These are phyloP conservation scores for Aspergillus sp. DNA, from an alignment of 2,329 filamentous ascomycete genomes.

Conservation along the genomic window DNA sequence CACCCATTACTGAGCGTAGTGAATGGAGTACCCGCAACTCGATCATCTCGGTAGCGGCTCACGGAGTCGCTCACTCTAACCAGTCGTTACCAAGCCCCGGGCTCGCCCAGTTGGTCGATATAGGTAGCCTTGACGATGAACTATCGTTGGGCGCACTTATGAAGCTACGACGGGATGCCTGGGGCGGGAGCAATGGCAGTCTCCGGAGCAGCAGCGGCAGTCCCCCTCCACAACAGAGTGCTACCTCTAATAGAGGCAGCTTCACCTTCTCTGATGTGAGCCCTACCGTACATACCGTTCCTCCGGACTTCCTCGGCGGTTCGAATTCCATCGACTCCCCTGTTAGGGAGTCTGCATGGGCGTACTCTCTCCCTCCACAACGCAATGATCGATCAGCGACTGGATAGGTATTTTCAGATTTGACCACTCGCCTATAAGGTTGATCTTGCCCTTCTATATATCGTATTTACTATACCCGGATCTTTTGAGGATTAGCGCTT, in stretches of 20 bases:
- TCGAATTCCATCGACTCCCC: constrained; percentile 23
- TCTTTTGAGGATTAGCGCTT: constrained; percentile 13
- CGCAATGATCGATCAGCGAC: background rate
- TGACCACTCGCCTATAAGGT: background rate
- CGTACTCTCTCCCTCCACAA: constrained; percentile 7
- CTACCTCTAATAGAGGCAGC: constrained; percentile 40
- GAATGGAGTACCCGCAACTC: constrained; percentile 97
- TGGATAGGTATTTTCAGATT: constrained; percentile 6
- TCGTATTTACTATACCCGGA: constrained; percentile 1
- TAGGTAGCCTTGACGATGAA: constrained; percentile 65
- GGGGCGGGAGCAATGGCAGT: constrained; percentile 80
- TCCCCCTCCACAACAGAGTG: constrained; percentile 44
- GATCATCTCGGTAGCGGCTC: constrained; percentile 72
- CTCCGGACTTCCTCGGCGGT: constrained; percentile 26
- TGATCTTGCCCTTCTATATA: constrained; percentile 2
- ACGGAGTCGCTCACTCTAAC: constrained; percentile 52
- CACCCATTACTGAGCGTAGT: constrained; percentile 92
- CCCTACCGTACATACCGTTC: constrained; percentile 29
- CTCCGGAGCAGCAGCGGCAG: constrained; percentile 58
- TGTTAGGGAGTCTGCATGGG: constrained; percentile 16
- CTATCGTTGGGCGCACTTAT: constrained; percentile 75
- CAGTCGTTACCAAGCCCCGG: constrained; percentile 69
- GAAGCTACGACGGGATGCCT: constrained; percentile 74
- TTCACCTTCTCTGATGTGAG: constrained; percentile 42
- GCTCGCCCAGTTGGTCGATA: constrained; percentile 73